These are phyloP conservation scores for Trichophaea hybrida DNA, from an alignment of 2,329 filamentous ascomycete genomes.

Conservation along the genomic window DNA sequence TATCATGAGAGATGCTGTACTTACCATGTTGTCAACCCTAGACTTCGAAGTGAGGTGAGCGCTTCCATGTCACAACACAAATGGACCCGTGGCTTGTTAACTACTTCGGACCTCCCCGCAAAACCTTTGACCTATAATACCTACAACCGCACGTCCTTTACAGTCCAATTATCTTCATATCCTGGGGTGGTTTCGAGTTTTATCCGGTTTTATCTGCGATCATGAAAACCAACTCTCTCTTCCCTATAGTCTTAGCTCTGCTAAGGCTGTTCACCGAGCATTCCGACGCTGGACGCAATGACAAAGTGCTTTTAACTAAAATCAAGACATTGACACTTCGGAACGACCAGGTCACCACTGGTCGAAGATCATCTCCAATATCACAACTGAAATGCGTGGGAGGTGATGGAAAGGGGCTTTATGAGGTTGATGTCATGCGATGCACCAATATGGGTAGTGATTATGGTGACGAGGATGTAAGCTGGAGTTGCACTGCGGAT, in stretches of 20 bases:
- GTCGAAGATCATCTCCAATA: conserved; percentile 15
- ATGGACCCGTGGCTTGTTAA: too few relatives aligned
- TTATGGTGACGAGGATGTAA: conserved; percentile 65
- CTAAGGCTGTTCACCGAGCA: too few relatives aligned
- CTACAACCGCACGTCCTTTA: too few relatives aligned
- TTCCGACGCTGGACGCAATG: not conserved
- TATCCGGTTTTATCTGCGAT: not conserved
- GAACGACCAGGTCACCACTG: conserved; percentile 17
- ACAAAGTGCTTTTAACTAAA: conserved; percentile 16
- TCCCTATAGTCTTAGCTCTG: not conserved
- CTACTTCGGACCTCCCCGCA: too few relatives aligned
- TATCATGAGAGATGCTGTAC: too few relatives aligned
- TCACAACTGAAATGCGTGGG: conserved; percentile 12
- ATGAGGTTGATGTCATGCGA: conserved; percentile 67
- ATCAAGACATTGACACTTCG: conserved; percentile 17
- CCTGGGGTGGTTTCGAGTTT: too few relatives aligned
- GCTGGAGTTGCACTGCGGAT: conserved; percentile 70
- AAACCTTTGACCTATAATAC: too few relatives aligned
- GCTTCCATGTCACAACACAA: too few relatives aligned
- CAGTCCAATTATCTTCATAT: too few relatives aligned
- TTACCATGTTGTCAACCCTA: too few relatives aligned
- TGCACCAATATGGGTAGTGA: conserved; percentile 74
- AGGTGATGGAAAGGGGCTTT: conserved; percentile 33
- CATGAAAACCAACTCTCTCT: not conserved
- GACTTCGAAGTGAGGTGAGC: too few relatives aligned